Conservation (phyloP, 352 stramenopile genomes). For the Phytophthora chlamydospora region DNA sequence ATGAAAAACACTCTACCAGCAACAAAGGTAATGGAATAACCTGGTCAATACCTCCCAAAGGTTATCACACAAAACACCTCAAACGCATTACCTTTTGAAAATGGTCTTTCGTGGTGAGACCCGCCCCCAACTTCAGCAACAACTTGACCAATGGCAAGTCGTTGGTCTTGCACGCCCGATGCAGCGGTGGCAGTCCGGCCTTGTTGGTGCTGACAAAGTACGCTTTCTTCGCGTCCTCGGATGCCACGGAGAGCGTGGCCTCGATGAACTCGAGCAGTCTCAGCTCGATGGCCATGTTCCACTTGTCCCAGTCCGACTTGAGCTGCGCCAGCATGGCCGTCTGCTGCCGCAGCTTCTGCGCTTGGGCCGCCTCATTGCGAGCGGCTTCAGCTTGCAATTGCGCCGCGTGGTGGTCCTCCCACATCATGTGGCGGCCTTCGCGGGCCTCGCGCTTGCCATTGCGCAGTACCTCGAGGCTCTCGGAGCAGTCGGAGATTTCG, state of each 20-base stretch:
- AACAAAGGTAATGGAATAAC: not conserved
- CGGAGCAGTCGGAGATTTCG: slow-evolving; percentile 55
- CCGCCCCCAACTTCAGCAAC: slow-evolving; percentile 44
- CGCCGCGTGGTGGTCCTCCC: slow-evolving; percentile 60
- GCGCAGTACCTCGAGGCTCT: slow-evolving; percentile 50
- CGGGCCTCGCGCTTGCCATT: slow-evolving; percentile 55
- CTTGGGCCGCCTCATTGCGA: slow-evolving; percentile 21
- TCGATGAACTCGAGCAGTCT: slow-evolving; percentile 48
- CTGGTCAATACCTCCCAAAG: slow-evolving; percentile 2
- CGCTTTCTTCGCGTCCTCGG: slow-evolving; percentile 16
- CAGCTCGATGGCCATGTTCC: slow-evolving; percentile 75
- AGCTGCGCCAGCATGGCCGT: slow-evolving; percentile 59
- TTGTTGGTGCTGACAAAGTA: slow-evolving; percentile 55
- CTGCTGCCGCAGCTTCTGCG: slow-evolving; percentile 60
- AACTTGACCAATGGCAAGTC: slow-evolving; percentile 49
- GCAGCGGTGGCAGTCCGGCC: slow-evolving; percentile 58
- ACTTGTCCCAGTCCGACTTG: slow-evolving; percentile 63
- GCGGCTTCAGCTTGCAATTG: slow-evolving; percentile 34
- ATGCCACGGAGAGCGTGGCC: slow-evolving; percentile 34
- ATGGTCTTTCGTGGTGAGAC: slow-evolving; percentile 42
- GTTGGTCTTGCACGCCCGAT: slow-evolving; percentile 57
- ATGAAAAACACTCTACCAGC: slow-evolving; percentile 51
- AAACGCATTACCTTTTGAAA: slow-evolving; percentile 35
- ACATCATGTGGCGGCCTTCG: slow-evolving; percentile 67
- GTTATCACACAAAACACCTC: not conserved